Conservation (phyloP, 2,329 filamentous ascomycete genomes). For the Aspergillus pseudoterreus region DNA sequence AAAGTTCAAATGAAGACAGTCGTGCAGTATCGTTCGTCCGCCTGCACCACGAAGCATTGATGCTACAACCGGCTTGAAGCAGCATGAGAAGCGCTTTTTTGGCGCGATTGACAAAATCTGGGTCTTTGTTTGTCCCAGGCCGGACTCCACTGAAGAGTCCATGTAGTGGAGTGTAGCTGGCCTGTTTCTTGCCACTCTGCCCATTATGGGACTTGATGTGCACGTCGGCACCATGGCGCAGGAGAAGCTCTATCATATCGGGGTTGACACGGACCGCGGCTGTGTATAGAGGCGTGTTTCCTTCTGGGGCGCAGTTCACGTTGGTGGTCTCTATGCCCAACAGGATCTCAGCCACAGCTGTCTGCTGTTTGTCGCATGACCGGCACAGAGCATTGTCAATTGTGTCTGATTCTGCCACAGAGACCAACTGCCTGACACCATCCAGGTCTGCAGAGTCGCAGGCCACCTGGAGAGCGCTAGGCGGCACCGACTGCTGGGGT, state of each 20-base stretch:
- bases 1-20: background rate
- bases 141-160: background rate
- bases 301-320: slow-evolving; percentile 5
- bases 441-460: slow-evolving; percentile 7
- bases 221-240: slow-evolving; percentile 8
- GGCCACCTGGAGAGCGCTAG: slow-evolving; percentile 2
- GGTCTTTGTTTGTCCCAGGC: background rate
- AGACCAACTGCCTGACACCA: slow-evolving; percentile 1
- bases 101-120: background rate
- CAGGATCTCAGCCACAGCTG: background rate
- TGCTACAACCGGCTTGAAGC: slow-evolving; percentile 10
- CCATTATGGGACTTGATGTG: background rate
- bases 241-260: slow-evolving; percentile 6
- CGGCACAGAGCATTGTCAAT: slow-evolving; percentile 7
- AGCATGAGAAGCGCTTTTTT: slow-evolving; percentile 1
- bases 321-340: slow-evolving; percentile 6
- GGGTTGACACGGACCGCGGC: slow-evolving; percentile 2
- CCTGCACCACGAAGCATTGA: slow-evolving; percentile 6
- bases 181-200: background rate
- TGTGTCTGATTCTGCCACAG: slow-evolving; percentile 3
- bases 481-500: background rate
- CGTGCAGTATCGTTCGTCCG: slow-evolving; percentile 2
- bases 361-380: slow-evolving; percentile 5
- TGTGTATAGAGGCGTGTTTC: slow-evolving; percentile 8
- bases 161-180: slow-evolving; percentile 2